Evolutionary conservation across 805 yeast genomes (phyloP).

Genomic region (Cyberlindnera amylophila): DNA sequence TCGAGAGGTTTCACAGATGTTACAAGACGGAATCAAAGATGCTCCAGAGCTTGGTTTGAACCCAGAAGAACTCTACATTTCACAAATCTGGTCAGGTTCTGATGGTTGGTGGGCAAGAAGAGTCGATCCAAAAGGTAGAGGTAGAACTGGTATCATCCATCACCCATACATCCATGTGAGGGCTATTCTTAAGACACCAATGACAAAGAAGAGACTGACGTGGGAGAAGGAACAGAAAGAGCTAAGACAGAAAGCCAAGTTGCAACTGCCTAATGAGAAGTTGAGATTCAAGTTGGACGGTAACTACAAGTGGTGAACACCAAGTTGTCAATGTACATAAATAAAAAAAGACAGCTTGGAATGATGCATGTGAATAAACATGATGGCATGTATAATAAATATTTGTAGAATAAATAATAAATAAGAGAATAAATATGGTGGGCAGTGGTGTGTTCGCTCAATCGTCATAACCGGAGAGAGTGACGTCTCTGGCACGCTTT

Average conservation of each 20-base stretch:
- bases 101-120: slow-evolving; percentile 75
- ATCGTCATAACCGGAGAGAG: slow-evolving; percentile 55
- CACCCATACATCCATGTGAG: slow-evolving; percentile 80
- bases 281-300: slow-evolving; percentile 49
- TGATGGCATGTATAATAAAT: slow-evolving; percentile 1
- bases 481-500: slow-evolving; percentile 44
- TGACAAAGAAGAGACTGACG: slow-evolving; percentile 55
- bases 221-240: slow-evolving; percentile 54
- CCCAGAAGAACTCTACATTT: slow-evolving; percentile 61
- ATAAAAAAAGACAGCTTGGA: not conserved
- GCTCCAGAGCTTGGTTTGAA: slow-evolving; percentile 45
- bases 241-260: slow-evolving; percentile 48
- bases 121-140: slow-evolving; percentile 84
- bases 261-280: slow-evolving; percentile 41
- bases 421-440: slow-evolving; percentile 11
- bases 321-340: slow-evolving; percentile 5
- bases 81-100: slow-evolving; percentile 87
- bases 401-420: slow-evolving; percentile 7
- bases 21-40: slow-evolving; percentile 68
- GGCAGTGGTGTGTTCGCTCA: too few relatives aligned
- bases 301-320: slow-evolving; percentile 48
- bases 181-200: slow-evolving; percentile 67
- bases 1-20: slow-evolving; percentile 70
- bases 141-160: slow-evolving; percentile 74
- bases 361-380: slow-evolving; percentile 1